These are phyloP conservation scores for Phytophthora multivora DNA, from an alignment of 352 stramenopile species.

Conservation along the genomic window DNA sequence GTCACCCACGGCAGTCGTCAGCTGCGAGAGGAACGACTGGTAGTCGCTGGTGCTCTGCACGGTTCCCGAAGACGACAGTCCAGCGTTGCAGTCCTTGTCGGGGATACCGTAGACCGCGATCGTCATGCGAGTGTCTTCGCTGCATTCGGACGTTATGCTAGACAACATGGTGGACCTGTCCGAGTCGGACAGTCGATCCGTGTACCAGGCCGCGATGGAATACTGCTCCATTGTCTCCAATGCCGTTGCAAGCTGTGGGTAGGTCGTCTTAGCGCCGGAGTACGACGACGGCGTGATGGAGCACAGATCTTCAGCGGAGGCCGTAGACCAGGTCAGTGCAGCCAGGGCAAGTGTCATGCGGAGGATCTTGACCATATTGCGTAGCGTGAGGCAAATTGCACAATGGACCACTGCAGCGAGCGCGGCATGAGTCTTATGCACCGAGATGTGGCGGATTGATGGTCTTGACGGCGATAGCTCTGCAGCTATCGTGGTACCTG, in stretches of 20 bases:
- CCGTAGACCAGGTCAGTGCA: conserved; percentile 10
- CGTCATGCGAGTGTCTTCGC: conserved; percentile 44
- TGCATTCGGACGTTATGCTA: conserved; percentile 41
- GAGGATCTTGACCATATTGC: conserved; percentile 29
- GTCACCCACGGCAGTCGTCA: conserved; percentile 43
- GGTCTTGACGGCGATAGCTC: conserved; percentile 14
- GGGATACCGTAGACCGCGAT: conserved; percentile 74
- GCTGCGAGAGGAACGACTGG: conserved; percentile 44
- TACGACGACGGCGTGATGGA: conserved; percentile 42
- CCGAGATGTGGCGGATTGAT: conserved; percentile 14
- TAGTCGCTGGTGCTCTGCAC: conserved; percentile 54
- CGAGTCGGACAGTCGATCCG: conserved; percentile 41
- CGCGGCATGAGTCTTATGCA: conserved; percentile 6
- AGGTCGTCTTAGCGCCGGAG: conserved; percentile 37
- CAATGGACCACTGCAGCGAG: conserved; percentile 23
- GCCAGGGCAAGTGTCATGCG: conserved; percentile 17
- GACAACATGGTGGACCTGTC: conserved; percentile 34
- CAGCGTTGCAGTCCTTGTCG: conserved; percentile 66
- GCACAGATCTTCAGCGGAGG: conserved; percentile 39
- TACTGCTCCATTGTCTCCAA: conserved; percentile 45
- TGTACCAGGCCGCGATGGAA: conserved; percentile 62
- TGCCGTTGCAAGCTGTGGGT: conserved; percentile 39
- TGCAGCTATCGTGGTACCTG: conserved; percentile 21
- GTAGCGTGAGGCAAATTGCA: conserved; percentile 27
- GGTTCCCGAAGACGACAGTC: conserved; percentile 47